A percentile compares a stretch with the other conserved stretches of the same genome.
phyloP scores from a whole-genome alignment of 495 filamentous ascomycete genomes.

The Talaromyces adpressus region DNA sequence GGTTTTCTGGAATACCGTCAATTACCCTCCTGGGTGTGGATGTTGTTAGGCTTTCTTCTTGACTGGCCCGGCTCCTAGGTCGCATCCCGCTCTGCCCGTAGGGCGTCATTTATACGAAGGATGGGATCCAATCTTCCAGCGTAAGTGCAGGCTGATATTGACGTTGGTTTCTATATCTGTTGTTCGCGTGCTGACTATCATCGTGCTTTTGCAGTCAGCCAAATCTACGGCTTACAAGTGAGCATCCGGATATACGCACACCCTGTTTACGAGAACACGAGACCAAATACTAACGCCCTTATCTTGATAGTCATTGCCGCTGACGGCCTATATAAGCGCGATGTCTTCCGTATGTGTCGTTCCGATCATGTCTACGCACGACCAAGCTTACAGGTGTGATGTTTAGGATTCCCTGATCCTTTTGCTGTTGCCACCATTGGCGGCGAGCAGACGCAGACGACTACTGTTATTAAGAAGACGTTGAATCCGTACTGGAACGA shows the following conservation, averaged over 20 bases:
- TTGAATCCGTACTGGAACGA: constrained; percentile 99
- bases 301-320: constrained; percentile 81
- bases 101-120: constrained; percentile 21
- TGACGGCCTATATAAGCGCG: constrained; percentile 95
- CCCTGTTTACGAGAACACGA: constrained; percentile 2
- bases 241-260: constrained; percentile 14
- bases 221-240: constrained; percentile 62
- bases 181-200: constrained; percentile 13
- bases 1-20: background rate
- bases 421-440: constrained; percentile 95
- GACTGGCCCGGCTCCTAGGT: constrained; percentile 6
- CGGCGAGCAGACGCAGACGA: constrained; percentile 95
- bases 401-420: constrained; percentile 86
- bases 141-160: constrained; percentile 31
- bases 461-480: constrained; percentile 91
- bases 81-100: constrained; percentile 7
- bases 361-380: background rate
- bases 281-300: constrained; percentile 12
- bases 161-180: background rate
- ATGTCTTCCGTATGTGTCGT: constrained; percentile 77
- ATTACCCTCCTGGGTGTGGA: constrained; percentile 3
- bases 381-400: background rate
- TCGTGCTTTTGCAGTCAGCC: constrained; percentile 33
- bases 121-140: constrained; percentile 57
- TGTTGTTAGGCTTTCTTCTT: constrained; percentile 2